Percentiles rank a stretch among this genome's conserved stretches.
These are phyloP conservation scores for Scheffersomyces amazonensis DNA, from an alignment of 805 yeast species.

Conservation along the genomic window DNA sequence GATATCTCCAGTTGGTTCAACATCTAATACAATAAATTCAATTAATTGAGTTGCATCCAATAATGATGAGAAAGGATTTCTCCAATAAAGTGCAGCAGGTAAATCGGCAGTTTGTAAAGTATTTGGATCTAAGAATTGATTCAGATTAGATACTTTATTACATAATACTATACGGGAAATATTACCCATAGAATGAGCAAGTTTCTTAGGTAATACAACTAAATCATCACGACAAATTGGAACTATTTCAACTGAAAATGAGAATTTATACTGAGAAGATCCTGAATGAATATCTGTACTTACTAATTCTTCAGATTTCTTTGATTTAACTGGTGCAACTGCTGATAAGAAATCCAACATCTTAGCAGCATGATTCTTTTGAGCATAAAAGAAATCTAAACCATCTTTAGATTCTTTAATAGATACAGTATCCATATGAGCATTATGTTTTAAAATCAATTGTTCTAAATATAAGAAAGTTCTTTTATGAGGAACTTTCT, in stretches of 20 bases:
- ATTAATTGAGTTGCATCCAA: slow-evolving; percentile 72
- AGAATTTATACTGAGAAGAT: slow-evolving; percentile 80
- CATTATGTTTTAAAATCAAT: slow-evolving; percentile 85
- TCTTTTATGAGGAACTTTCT: slow-evolving; percentile 94
- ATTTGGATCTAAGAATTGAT: slow-evolving; percentile 85
- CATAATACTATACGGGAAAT: slow-evolving; percentile 81
- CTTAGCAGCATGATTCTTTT: slow-evolving; percentile 86
- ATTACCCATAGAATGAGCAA: slow-evolving; percentile 82
- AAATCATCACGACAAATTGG: slow-evolving; percentile 97
- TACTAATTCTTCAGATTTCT: slow-evolving; percentile 87
- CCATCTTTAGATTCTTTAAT: slow-evolving; percentile 94
- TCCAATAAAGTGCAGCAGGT: slow-evolving; percentile 71
- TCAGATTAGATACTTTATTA: slow-evolving; percentile 73
- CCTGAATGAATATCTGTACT: slow-evolving; percentile 93
- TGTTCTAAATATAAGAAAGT: slow-evolving; percentile 95
- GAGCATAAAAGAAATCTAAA: slow-evolving; percentile 86
- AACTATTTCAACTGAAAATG: slow-evolving; percentile 89
- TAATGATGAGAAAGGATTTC: slow-evolving; percentile 73
- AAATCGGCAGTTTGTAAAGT: slow-evolving; percentile 79
- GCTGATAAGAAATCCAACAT: slow-evolving; percentile 87
- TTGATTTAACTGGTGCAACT: slow-evolving; percentile 80
- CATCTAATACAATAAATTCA: slow-evolving; percentile 89
- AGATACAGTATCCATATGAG: slow-evolving; percentile 90
- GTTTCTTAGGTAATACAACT: slow-evolving; percentile 83
- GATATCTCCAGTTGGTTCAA: slow-evolving; percentile 83